Conservation (phyloP, 2,329 filamentous ascomycete genomes). For the Ophiostoma sp. region DNA sequence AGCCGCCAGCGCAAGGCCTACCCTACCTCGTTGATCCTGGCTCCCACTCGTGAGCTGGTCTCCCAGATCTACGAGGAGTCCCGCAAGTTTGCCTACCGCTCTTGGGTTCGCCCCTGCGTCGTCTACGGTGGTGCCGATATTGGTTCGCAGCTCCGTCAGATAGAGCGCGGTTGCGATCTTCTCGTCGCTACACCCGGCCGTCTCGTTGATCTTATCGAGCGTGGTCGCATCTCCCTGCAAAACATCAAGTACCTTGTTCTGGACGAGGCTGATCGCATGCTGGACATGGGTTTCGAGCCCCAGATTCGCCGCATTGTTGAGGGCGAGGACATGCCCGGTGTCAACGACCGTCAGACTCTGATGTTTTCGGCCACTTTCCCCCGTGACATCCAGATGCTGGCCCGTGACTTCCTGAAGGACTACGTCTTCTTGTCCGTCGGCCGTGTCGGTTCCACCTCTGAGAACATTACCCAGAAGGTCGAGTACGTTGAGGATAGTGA, state of each 20-base stretch:
- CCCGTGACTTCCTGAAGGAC: conserved; percentile 96
- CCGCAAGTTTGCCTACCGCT: conserved; percentile 97
- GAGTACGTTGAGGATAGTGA: conserved; percentile 92
- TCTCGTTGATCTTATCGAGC: conserved; percentile 96
- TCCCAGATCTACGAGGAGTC: conserved; percentile 98
- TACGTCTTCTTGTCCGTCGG: conserved; percentile 99
- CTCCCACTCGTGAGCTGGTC: conserved; percentile 95
- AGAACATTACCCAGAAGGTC: conserved; percentile 99
- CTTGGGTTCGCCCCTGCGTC: conserved; percentile 96
- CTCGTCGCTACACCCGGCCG: conserved; percentile 95
- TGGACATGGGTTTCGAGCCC: conserved; percentile 99
- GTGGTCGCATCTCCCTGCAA: conserved; percentile 91
- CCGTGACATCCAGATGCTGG: conserved; percentile 97
- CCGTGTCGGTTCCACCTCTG: conserved; percentile 97
- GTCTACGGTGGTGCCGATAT: conserved; percentile 99
- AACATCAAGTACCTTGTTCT: conserved; percentile 99
- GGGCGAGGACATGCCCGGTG: conserved; percentile 91
- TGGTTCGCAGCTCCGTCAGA: conserved; percentile 94
- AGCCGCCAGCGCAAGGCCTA: conserved; percentile 96
- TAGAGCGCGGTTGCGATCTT: conserved; percentile 93
- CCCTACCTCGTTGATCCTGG: conserved; percentile 90
- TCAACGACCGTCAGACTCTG: conserved; percentile 84
- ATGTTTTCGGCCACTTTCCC: conserved; percentile 99
- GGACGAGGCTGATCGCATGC: conserved; percentile 98
- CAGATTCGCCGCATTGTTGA: conserved; percentile 98